These are phyloP conservation scores for Macrocybe gigantea DNA, from an alignment of 768 basidiomycete genomes.

Conservation along the genomic window DNA sequence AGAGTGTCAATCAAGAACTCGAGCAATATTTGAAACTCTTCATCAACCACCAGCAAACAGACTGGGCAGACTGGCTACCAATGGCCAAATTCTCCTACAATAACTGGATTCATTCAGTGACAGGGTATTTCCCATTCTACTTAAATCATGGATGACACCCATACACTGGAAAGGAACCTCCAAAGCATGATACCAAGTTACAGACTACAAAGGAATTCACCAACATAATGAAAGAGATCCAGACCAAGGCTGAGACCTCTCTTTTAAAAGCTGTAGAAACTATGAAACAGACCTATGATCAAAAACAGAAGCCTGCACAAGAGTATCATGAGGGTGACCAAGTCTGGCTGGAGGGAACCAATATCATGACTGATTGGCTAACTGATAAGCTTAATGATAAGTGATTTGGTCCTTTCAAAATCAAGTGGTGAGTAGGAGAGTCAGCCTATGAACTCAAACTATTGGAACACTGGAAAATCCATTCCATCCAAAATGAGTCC, in stretches of 20 bases:
- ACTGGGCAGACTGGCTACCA: constrained; percentile 25
- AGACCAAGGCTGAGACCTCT: constrained; percentile 9
- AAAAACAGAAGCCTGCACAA: not conserved
- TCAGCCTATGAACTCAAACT: not conserved
- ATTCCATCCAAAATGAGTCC: no score
- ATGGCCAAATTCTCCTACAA: constrained; percentile 28
- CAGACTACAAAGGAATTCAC: constrained; percentile 13
- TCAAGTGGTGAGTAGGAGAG: not conserved
- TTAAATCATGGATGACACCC: constrained; percentile 23
- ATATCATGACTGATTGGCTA: constrained; percentile 11
- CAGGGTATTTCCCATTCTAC: constrained; percentile 24
- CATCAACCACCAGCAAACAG: constrained; percentile 17
- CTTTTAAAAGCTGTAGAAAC: constrained; percentile 11
- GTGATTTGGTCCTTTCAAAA: constrained; percentile 19
- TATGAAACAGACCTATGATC: constrained; percentile 14
- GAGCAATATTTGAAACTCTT: constrained; percentile 20
- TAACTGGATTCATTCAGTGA: constrained; percentile 17
- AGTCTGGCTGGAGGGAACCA: constrained; percentile 15
- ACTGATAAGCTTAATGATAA: not conserved
- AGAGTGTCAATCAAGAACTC: not conserved
- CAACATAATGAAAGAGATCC: constrained; percentile 12
- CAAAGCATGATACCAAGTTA: constrained; percentile 8
- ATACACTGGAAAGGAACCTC: constrained; percentile 8
- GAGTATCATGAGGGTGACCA: constrained; percentile 11
- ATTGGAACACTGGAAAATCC: no score